These are phyloP conservation scores for Termitomyces sp. DNA, from an alignment of 768 basidiomycete genomes.

Conservation along the genomic window DNA sequence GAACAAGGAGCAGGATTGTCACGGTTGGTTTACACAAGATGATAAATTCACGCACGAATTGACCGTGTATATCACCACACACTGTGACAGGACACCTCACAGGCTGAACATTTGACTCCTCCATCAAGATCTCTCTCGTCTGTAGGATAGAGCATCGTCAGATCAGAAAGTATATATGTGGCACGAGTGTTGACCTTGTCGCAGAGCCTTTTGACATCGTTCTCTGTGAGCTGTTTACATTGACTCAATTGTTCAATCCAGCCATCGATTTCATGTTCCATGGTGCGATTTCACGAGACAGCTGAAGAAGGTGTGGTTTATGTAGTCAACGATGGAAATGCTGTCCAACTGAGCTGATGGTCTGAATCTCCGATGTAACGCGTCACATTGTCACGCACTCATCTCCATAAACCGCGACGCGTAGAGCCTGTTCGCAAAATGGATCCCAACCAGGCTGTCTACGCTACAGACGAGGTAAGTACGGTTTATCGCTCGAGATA, in stretches of 20 bases:
- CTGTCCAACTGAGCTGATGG: constrained; percentile 22
- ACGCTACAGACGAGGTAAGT: constrained; percentile 79
- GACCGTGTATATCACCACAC: constrained; percentile 99
- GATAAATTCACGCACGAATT: constrained; percentile 77
- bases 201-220: constrained; percentile 95
- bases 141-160: constrained; percentile 26
- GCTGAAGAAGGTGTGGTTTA: constrained; percentile 21
- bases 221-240: constrained; percentile 95
- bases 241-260: constrained; percentile 97
- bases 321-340: constrained; percentile 26
- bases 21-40: constrained; percentile 9
- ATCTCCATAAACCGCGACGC: constrained; percentile 26
- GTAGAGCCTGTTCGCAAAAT: constrained; percentile 21
- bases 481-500: not conserved
- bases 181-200: constrained; percentile 71
- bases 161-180: constrained; percentile 15
- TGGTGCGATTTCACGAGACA: constrained; percentile 27
- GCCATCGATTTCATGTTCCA: constrained; percentile 82
- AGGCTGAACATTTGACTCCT: constrained; percentile 98
- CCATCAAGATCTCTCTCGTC: constrained; percentile 98
- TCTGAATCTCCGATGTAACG: constrained; percentile 24
- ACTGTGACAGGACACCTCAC: constrained; percentile 99
- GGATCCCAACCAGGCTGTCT: constrained; percentile 58
- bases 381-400: constrained; percentile 28
- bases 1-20: constrained; percentile 8